These are phyloP conservation scores for Vitis cinerea DNA, from an alignment of 164 flowering plant species.

Conservation along the genomic window DNA sequence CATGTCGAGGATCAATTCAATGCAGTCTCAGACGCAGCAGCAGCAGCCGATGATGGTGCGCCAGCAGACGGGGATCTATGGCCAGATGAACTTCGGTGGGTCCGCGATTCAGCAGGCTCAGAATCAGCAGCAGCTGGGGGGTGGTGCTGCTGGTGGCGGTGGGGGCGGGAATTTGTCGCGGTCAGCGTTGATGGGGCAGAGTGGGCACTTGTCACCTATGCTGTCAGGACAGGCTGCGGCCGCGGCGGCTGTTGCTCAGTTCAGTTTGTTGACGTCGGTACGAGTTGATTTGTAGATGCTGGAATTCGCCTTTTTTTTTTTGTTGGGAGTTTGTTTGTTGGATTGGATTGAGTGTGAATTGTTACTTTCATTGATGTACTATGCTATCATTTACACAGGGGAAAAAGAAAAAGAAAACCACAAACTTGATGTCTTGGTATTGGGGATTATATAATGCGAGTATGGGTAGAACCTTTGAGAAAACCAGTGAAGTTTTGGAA, in stretches of 20 bases:
- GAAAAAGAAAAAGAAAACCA: too few species aligned
- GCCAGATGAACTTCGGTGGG: conserved; percentile 60
- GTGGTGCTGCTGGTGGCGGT: conserved; percentile 10
- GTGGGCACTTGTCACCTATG: conserved; percentile 56
- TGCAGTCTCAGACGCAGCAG: conserved; percentile 38
- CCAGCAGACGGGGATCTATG: conserved; percentile 55
- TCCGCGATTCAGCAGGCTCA: conserved; percentile 32
- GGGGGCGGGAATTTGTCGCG: conserved; percentile 49
- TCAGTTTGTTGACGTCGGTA: conserved; percentile 71
- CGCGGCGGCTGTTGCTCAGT: conserved; percentile 54
- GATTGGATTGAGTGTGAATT: not conserved
- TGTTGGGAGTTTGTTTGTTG: not conserved
- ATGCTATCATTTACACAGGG: too few species aligned
- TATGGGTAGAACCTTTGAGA: too few species aligned
- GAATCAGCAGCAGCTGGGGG: conserved; percentile 30
- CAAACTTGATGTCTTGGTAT: too few species aligned
- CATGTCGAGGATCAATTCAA: conserved; percentile 57
- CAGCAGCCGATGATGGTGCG: conserved; percentile 37
- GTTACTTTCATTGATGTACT: not conserved
- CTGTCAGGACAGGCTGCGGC: conserved; percentile 43
- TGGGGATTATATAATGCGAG: too few species aligned
- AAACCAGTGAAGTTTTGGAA: too few species aligned
- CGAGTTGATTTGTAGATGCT: not conserved
- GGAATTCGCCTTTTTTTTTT: not conserved
- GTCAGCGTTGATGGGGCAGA: conserved; percentile 61